Percentiles rank a stretch among this genome's conserved stretches.
Evolutionary conservation across 306 rosid genomes (phyloP).

Genomic region (Sphenostylis stenocarpa): DNA sequence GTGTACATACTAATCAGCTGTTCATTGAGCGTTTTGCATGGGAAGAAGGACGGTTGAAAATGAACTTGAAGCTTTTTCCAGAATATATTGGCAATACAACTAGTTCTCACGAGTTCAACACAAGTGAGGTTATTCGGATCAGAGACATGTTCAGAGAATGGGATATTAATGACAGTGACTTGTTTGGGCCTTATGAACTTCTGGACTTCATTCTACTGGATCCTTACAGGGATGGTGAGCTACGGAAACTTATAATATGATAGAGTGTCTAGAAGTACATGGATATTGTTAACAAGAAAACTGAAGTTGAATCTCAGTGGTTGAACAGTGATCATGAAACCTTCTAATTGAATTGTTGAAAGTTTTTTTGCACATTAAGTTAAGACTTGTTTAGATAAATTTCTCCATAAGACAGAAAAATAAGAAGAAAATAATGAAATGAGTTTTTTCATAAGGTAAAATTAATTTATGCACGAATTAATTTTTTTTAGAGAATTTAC

Average conservation of each 20-base stretch:
- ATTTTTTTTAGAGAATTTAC: no score
- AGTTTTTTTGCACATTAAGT: background rate
- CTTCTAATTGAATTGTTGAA: background rate
- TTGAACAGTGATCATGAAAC: background rate
- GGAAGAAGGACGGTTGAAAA: slow-evolving; percentile 68
- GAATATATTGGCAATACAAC: slow-evolving; percentile 27
- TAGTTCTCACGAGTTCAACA: slow-evolving; percentile 38
- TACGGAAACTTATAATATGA: slow-evolving; percentile 21
- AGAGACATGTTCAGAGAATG: slow-evolving; percentile 54
- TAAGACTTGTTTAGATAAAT: background rate
- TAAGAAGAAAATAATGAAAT: no score
- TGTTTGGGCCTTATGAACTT: slow-evolving; percentile 90
- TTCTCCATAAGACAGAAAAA: no score
- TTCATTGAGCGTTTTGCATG: slow-evolving; percentile 46
- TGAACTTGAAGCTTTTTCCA: slow-evolving; percentile 77
- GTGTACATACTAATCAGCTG: slow-evolving; percentile 48
- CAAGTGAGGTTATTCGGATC: slow-evolving; percentile 59
- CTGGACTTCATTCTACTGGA: slow-evolving; percentile 44
- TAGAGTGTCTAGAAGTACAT: background rate
- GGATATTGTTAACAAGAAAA: background rate
- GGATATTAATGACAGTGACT: slow-evolving; percentile 48
- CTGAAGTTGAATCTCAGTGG: background rate
- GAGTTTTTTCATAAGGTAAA: no score
- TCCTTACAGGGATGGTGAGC: slow-evolving; percentile 62
- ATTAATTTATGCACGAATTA: no score